These are phyloP conservation scores for Pistacia atlantica DNA, from an alignment of 345 rosid genomes.

Conservation along the genomic window DNA sequence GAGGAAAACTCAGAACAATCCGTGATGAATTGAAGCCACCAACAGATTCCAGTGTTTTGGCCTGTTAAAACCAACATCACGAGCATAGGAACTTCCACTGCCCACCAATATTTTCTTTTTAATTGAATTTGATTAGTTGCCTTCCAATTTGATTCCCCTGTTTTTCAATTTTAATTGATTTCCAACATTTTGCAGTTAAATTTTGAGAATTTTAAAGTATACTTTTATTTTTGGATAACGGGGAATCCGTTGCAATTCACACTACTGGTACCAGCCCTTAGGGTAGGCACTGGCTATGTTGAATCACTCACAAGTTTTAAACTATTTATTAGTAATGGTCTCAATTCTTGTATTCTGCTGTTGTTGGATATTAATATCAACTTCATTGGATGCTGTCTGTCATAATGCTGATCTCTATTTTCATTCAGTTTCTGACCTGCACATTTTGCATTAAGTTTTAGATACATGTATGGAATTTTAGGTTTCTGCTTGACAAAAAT, in stretches of 20 bases:
- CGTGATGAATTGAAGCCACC: neutral
- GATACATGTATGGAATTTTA: slow-evolving; percentile 5
- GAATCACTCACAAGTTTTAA: too few relatives aligned
- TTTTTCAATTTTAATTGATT: neutral
- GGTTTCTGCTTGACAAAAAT: slow-evolving; percentile 8
- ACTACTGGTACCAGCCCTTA: too few relatives aligned
- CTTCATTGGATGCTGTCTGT: neutral
- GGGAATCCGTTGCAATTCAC: too few relatives aligned
- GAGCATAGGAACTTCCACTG: neutral
- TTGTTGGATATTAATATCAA: neutral
- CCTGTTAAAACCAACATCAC: neutral
- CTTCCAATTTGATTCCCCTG: neutral
- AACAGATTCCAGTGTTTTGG: neutral
- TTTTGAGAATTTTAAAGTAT: neutral
- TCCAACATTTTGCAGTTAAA: neutral
- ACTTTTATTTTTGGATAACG: too few relatives aligned
- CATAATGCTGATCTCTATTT: neutral
- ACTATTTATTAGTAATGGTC: too few relatives aligned
- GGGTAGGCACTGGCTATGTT: too few relatives aligned
- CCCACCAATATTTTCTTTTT: neutral
- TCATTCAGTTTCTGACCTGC: neutral
- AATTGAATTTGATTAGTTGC: neutral
- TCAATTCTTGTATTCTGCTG: too few relatives aligned
- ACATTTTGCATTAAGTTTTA: neutral
- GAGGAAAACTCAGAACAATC: neutral